These are phyloP conservation scores for Phytophthora citrophthora DNA, from an alignment of 352 stramenopile genomes.

Conservation along the genomic window DNA sequence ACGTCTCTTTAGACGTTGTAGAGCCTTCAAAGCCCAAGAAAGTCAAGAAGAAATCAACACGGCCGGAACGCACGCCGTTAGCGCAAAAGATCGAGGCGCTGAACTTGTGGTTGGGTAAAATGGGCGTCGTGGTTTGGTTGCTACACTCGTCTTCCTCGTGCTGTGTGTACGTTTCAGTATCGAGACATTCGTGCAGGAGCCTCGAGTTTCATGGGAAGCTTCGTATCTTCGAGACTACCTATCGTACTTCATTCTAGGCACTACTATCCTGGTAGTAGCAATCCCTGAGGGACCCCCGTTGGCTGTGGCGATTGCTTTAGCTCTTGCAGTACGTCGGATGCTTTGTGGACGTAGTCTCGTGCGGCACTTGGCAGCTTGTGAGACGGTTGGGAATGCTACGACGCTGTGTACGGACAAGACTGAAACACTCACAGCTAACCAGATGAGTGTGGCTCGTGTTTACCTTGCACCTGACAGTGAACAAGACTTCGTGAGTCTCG, in stretches of 20 bases:
- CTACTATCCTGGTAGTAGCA: constrained; percentile 82
- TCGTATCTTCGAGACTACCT: constrained; percentile 57
- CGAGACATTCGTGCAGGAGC: constrained; percentile 62
- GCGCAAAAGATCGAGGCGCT: constrained; percentile 81
- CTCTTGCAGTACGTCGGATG: constrained; percentile 95
- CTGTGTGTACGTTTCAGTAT: constrained; percentile 62
- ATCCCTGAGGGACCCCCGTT: constrained; percentile 92
- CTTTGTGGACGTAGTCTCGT: constrained; percentile 97
- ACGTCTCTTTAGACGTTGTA: constrained; percentile 12
- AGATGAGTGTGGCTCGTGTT: constrained; percentile 93
- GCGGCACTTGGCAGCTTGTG: constrained; percentile 94
- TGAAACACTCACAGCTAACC: constrained; percentile 96
- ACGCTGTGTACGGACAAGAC: constrained; percentile 98
- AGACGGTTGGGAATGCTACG: constrained; percentile 97
- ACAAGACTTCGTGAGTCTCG: constrained; percentile 11
- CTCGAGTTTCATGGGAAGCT: constrained; percentile 41
- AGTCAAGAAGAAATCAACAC: constrained; percentile 11
- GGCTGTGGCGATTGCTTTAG: constrained; percentile 90
- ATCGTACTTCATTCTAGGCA: constrained; percentile 88
- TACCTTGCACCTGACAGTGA: constrained; percentile 46
- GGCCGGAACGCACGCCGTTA: constrained; percentile 53
- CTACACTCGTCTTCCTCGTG: constrained; percentile 67
- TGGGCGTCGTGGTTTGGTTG: constrained; percentile 64
- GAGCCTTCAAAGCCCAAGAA: constrained; percentile 12
- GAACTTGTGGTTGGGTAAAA: constrained; percentile 72